Conservation (phyloP, 2,329 filamentous ascomycete species). For the Cordyceps cicadae region DNA sequence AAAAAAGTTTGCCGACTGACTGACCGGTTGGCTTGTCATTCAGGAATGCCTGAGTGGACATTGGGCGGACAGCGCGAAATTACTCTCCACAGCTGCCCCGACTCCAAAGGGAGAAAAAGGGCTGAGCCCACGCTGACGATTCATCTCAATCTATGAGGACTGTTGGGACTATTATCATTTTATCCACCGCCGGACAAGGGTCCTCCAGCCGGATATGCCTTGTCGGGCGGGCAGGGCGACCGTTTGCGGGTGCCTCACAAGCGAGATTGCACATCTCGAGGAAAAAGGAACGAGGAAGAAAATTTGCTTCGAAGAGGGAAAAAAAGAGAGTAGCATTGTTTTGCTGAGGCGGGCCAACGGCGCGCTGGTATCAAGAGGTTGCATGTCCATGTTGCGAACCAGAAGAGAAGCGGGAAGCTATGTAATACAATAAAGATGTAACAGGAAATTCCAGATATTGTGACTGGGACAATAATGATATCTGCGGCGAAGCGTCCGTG, state of each 20-base stretch:
- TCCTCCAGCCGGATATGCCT: neutral
- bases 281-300: neutral
- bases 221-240: neutral
- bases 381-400: neutral
- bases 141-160: neutral
- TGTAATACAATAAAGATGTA: neutral
- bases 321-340: conserved; percentile 6
- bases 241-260: neutral
- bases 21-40: neutral
- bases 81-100: neutral
- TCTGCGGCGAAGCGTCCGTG: neutral
- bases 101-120: neutral
- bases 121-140: neutral
- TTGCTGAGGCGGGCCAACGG: conserved; percentile 3
- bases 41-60: neutral
- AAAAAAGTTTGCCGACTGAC: neutral
- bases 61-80: conserved; percentile 5
- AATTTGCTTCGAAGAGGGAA: neutral
- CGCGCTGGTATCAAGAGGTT: conserved; percentile 6
- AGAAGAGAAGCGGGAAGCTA: neutral
- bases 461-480: conserved; percentile 1
- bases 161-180: neutral
- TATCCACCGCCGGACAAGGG: neutral
- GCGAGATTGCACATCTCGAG: neutral
- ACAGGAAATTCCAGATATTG: neutral